phyloP scores from a whole-genome alignment of 2,329 filamentous ascomycete species.

The Lojkania enalia region DNA sequence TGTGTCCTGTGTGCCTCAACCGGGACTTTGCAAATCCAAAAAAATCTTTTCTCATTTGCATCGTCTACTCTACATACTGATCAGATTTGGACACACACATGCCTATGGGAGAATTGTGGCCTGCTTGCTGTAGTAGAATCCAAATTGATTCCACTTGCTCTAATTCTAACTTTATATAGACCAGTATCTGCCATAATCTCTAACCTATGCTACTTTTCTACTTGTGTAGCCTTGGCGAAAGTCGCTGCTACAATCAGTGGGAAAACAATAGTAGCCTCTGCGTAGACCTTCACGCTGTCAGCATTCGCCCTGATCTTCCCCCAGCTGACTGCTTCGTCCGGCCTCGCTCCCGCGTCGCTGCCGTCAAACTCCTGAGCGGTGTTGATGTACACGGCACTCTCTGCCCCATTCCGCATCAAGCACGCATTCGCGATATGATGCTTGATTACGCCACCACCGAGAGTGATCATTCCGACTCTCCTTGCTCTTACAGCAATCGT shows the following conservation, averaged over 20 bases:
- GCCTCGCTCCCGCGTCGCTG: slow-evolving; percentile 90
- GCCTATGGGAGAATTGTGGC: too few relatives aligned
- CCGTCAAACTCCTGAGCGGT: slow-evolving; percentile 97
- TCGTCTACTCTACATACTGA: too few relatives aligned
- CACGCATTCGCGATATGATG: slow-evolving; percentile 98
- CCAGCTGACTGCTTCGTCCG: slow-evolving; percentile 97
- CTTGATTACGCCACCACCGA: slow-evolving; percentile 94
- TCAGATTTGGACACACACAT: too few relatives aligned
- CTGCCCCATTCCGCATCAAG: slow-evolving; percentile 95
- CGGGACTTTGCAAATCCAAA: too few relatives aligned
- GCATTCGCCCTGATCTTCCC: slow-evolving; percentile 93
- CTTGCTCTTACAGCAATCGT: slow-evolving; percentile 86
- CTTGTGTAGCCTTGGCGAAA: slow-evolving; percentile 54
- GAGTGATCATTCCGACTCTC: slow-evolving; percentile 89
- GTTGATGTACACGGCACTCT: slow-evolving; percentile 97
- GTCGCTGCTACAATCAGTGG: slow-evolving; percentile 69
- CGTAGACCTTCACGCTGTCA: slow-evolving; percentile 82
- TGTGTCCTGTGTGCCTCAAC: too few relatives aligned
- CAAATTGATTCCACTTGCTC: too few relatives aligned
- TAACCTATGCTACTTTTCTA: not conserved
- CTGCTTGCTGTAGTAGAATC: too few relatives aligned
- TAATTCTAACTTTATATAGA: too few relatives aligned
- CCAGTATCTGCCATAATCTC: too few relatives aligned
- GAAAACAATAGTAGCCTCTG: slow-evolving; percentile 69
- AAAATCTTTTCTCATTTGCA: too few relatives aligned